phyloP scores from a whole-genome alignment of 2,329 filamentous ascomycete genomes.

The Cryphonectria parasitica region DNA sequence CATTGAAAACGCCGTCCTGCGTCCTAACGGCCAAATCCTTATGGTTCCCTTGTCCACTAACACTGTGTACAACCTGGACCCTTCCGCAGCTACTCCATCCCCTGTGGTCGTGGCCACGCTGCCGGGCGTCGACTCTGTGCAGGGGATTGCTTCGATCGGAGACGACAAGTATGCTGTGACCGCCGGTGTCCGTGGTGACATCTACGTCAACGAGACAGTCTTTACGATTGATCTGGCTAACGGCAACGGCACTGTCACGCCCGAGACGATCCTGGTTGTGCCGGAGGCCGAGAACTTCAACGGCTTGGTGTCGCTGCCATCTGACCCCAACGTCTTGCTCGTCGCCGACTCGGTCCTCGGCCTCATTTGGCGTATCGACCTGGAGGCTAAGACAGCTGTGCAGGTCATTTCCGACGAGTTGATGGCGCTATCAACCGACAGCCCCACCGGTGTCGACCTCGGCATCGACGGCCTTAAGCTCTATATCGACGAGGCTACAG shows the following conservation, averaged over 20 bases:
- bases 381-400: constrained; percentile 11
- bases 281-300: constrained; percentile 27
- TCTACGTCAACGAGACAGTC: constrained; percentile 28
- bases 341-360: constrained; percentile 23
- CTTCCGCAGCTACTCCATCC: constrained; percentile 6
- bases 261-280: constrained; percentile 16
- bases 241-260: constrained; percentile 10
- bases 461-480: constrained; percentile 28
- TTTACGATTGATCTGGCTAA: constrained; percentile 25
- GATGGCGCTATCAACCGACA: constrained; percentile 14
- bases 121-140: constrained; percentile 8
- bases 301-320: constrained; percentile 23
- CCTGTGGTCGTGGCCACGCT: constrained; percentile 19
- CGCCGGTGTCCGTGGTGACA: constrained; percentile 22
- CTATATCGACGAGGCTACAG: neutral
- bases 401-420: constrained; percentile 19
- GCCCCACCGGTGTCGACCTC: constrained; percentile 15
- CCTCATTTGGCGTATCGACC: constrained; percentile 22
- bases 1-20: constrained; percentile 17
- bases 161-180: constrained; percentile 20
- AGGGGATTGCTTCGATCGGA: constrained; percentile 14
- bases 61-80: constrained; percentile 20
- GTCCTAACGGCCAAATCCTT: constrained; percentile 20
- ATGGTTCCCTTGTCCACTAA: constrained; percentile 9
- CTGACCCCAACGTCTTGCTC: constrained; percentile 21